These are phyloP conservation scores for Solanum phureja DNA, from an alignment of 257 asterid species.

Conservation along the genomic window DNA sequence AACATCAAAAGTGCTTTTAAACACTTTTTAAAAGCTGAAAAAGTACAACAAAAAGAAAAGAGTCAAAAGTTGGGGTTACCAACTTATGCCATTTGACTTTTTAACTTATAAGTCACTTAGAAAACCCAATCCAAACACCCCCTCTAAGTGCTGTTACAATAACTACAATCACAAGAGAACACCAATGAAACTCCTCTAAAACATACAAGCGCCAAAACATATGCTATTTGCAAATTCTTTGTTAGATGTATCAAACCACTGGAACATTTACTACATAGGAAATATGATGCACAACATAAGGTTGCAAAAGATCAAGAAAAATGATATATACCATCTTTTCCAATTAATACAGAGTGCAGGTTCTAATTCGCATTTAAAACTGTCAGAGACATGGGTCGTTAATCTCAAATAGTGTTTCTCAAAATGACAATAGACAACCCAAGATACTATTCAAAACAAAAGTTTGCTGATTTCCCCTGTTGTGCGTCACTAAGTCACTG, in stretches of 20 bases:
- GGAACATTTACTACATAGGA: not conserved
- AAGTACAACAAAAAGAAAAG: not conserved
- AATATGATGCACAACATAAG: not conserved
- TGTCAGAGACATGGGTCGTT: not conserved
- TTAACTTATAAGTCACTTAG: not conserved
- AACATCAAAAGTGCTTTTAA: not conserved
- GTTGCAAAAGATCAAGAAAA: not conserved
- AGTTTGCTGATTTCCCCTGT: not conserved
- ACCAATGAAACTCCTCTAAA: not conserved
- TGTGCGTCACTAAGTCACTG: not conserved
- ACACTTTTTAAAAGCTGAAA: not conserved
- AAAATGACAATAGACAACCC: not conserved
- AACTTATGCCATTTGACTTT: not conserved
- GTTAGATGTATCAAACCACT: not conserved
- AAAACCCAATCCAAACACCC: not conserved
- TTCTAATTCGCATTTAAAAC: not conserved
- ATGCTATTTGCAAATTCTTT: not conserved
- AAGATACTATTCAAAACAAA: not conserved
- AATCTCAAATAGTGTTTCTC: not conserved
- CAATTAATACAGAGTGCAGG: not conserved
- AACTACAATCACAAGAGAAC: not conserved
- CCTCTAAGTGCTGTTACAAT: not conserved
- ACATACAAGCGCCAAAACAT: not conserved
- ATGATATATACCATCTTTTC: not conserved
- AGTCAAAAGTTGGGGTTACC: not conserved